Evolutionary conservation across 352 stramenopile species (phyloP), one percentile per base, ranked within the genome.

Genomic region (Globisporangium radiosum): DNA sequence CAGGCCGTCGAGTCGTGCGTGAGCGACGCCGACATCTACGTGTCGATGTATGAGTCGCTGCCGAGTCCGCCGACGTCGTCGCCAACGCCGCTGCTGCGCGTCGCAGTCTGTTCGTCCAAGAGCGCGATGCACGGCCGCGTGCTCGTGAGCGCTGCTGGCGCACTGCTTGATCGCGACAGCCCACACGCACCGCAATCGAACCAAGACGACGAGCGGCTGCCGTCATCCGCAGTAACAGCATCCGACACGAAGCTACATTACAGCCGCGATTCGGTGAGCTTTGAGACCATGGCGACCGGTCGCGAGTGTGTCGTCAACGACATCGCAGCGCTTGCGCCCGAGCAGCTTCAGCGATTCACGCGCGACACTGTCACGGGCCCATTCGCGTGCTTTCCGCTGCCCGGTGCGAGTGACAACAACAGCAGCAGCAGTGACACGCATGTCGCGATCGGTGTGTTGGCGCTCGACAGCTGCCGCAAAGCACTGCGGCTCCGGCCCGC

Each of bases 21-120:
- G 38, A 78, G 60, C 43, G 79, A 90, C 39, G 88, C 75, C 40
- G 83, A 91, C 54, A 51, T 90, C 45, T 93, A 93, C 63, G 40
- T 93, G 9, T 79, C 66, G 1, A 76, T 90, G 65, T 70, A 75
- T 44, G 79, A 93, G 45, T 49, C 62, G 2, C 64, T 89, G n/a
- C 75, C 79, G 1, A 72, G 71, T 47, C 76, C 68, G 0, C 60
- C 63, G 11, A 48, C 52, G 11, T 56, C 63, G 0, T 71, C 66
- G 0, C 50, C 70, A 3, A 73, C 43, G 25, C 68, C 72, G 0
- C 33, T 83, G 6, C 53, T 93, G 10, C 65, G 71, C 0, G 90
- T 83, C 52, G 69, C 70, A 1, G 83, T 71, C 5, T 71, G 69
- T 10, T 88, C 81, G 13, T 50, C 71, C 0, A 73, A 76, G 40